Conservation (phyloP, 2,329 filamentous ascomycete genomes). For the Xylaria sp. region DNA sequence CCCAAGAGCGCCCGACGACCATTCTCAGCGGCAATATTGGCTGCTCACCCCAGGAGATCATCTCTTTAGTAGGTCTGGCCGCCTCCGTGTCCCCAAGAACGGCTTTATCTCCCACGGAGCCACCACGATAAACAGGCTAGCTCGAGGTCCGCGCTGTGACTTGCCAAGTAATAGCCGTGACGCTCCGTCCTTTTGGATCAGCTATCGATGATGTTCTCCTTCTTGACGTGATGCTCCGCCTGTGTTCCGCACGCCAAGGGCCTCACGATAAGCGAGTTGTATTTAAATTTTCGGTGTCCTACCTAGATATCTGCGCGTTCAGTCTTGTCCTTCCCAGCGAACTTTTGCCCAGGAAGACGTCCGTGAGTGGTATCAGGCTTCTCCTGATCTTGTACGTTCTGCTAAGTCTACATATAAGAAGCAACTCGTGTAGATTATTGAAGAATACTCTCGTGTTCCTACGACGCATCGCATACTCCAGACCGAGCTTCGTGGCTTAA, state of each 20-base stretch:
- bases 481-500: neutral
- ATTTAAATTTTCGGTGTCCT: constrained; percentile 25
- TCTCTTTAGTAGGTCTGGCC: neutral
- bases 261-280: constrained; percentile 20
- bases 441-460: neutral
- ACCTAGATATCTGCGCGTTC: neutral
- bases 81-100: constrained; percentile 39
- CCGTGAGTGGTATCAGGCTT: neutral
- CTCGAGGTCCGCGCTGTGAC: constrained; percentile 10
- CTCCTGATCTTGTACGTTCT: neutral
- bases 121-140: constrained; percentile 14
- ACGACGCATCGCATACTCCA: neutral
- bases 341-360: neutral
- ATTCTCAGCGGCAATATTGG: constrained; percentile 31
- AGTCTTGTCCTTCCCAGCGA: neutral
- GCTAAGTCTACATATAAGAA: constrained; percentile 5
- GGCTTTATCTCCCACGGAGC: constrained; percentile 19
- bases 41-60: neutral
- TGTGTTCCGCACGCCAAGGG: constrained; percentile 12
- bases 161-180: constrained; percentile 29
- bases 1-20: constrained; percentile 30
- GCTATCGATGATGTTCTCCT: constrained; percentile 23
- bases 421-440: neutral
- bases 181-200: constrained; percentile 6
- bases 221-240: constrained; percentile 22